These are phyloP conservation scores for Xylaria scruposa DNA, from an alignment of 495 filamentous ascomycete species.

Conservation along the genomic window DNA sequence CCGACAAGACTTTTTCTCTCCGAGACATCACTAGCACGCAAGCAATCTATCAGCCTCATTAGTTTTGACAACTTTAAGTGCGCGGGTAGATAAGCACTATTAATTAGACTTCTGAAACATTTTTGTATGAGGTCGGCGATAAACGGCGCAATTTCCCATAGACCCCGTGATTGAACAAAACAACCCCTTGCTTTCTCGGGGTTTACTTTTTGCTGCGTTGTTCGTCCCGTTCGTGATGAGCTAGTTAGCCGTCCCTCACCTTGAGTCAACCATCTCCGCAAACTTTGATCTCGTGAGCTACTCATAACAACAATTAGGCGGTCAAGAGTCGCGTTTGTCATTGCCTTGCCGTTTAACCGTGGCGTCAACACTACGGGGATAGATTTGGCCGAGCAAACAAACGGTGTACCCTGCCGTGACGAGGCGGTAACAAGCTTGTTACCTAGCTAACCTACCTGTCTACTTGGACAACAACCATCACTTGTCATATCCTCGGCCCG, in stretches of 20 bases:
- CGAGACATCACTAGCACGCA: background rate
- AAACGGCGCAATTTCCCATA: background rate
- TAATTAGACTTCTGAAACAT: background rate
- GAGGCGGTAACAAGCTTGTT: background rate
- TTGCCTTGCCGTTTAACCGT: background rate
- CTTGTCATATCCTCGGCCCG: background rate
- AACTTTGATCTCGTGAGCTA: background rate
- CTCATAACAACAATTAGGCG: background rate
- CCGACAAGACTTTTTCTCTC: background rate
- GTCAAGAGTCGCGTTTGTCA: background rate
- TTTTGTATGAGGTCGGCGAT: background rate
- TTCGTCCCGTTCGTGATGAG: background rate
- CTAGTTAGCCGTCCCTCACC: background rate
- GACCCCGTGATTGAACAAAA: background rate
- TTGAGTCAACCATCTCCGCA: background rate
- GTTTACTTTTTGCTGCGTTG: background rate
- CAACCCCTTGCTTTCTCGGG: background rate
- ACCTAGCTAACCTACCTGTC: background rate
- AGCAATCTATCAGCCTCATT: background rate
- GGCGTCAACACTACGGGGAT: background rate
- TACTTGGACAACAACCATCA: background rate
- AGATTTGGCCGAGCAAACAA: background rate
- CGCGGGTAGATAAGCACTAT: slow-evolving; percentile 1
- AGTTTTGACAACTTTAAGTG: background rate
- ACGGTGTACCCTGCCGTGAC: background rate